Base-by-base conservation (phyloP, 2,329 filamentous ascomycete species). In the Fusarium camptoceras region DNA sequence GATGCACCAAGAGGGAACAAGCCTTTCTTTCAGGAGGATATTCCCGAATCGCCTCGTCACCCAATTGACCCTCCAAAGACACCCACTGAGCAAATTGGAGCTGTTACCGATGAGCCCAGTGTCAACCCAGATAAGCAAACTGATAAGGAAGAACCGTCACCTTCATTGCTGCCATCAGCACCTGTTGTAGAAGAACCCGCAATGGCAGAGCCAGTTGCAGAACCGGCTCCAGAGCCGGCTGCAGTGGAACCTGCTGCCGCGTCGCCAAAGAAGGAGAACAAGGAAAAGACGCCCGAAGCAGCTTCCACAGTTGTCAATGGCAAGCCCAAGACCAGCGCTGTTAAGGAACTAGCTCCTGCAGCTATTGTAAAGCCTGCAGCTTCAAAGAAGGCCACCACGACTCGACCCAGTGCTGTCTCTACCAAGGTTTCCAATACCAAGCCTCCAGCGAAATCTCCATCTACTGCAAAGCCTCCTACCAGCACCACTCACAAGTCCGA, bases 41-140 rank as follows among this genome's bases (percentile, higher is more conserved):
- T 84, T 51, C 78, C 80, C 18, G 82, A 85, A 65, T 82, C 82
- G 3, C 82, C 83, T 27, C 76, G 69, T 37, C 71, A 74, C n/a
- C 73, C 77, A 41, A 55, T 64, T 31, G 68, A 72, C 8, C 22
- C 56, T 24, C 60, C 67, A 27, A 70, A 64, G 42, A 56, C 64
- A 25, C 48, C 58, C 28, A 48, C 51, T 16, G 47, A 69, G 24
- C 55, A 72, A 20, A 50, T 72, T 53, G 69, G 72, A 66, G 63
- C 73, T 72, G 59, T 79, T 51, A 55, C 78, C 61, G 63, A 81
- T 46, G 76, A 77, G 49, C 81, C 80, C 6, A 80, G 78, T 62
- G 66, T 76, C 51, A 83, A 81, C 43, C 79, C 80, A 5, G 81
- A 83, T 70, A 83, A 84, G 72, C 69, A 78, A 25, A 72, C 77